Percentiles rank a stretch among this genome's conserved stretches.
Evolutionary conservation across 768 basidiomycete genomes (phyloP).

Genomic region (Trametes cinnabarina): DNA sequence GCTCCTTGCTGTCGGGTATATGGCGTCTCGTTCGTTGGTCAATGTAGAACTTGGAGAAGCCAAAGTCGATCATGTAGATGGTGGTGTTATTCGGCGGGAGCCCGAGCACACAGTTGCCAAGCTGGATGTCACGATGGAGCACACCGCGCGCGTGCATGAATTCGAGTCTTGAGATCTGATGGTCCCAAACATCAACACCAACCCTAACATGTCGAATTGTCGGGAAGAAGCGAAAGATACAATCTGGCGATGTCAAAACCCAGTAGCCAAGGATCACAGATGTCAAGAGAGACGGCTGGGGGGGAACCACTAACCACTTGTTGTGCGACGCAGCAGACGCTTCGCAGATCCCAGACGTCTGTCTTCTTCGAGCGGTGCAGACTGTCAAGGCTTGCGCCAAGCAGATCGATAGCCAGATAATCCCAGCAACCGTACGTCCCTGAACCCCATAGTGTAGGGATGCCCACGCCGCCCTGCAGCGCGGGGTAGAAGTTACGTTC

Average conservation of each 20-base stretch:
- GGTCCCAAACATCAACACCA: neutral
- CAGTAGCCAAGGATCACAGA: neutral
- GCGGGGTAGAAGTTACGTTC: slow-evolving; percentile 68
- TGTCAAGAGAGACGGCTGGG: neutral
- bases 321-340: slow-evolving; percentile 71
- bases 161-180: slow-evolving; percentile 66
- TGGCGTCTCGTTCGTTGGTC: slow-evolving; percentile 64
- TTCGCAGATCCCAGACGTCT: slow-evolving; percentile 64
- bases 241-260: neutral
- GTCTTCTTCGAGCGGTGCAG: slow-evolving; percentile 56
- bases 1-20: slow-evolving; percentile 64
- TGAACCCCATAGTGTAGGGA: slow-evolving; percentile 69
- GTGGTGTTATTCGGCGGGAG: slow-evolving; percentile 52
- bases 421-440: slow-evolving; percentile 32
- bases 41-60: slow-evolving; percentile 77
- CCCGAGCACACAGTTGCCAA: slow-evolving; percentile 74
- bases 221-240: neutral
- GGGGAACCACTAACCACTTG: slow-evolving; percentile 59
- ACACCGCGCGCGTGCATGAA: slow-evolving; percentile 75
- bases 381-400: slow-evolving; percentile 67
- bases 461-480: slow-evolving; percentile 69
- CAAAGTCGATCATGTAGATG: slow-evolving; percentile 85
- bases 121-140: slow-evolving; percentile 75
- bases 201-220: neutral
- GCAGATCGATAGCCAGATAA: slow-evolving; percentile 69